Evolutionary conservation across 495 filamentous ascomycete species (phyloP), one percentile per base, ranked within the genome.

Genomic region (Talaromyces ruber): DNA sequence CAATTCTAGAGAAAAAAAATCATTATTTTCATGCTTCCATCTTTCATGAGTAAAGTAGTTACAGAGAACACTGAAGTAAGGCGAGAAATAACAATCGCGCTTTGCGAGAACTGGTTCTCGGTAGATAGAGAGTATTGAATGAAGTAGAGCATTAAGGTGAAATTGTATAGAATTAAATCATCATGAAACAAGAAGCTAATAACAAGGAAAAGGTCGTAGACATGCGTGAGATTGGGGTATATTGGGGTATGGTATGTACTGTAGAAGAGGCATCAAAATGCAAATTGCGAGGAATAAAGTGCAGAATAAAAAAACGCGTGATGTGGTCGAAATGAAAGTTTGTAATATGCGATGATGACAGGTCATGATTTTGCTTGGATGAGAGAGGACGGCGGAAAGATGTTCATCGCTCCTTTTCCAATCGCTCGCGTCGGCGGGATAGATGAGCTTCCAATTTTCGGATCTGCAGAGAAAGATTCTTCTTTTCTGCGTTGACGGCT

Each of bases 401-500:
- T 18, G 8, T 29, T 18, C 21, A 63, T 2, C 60, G 60, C 11
- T 63, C 61, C 59, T 65, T 70, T 65, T 78, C 74, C 58, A 84
- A 55, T 67, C 72, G 74, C 65, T 75, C 82, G 80, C 88, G 89
- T 62, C 86, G 81, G 72, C 89, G 86, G 43, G 78, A 82, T 66
- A 96, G 81, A 58, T 84, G 70, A 7, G 76, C 85, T 70, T 93
- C 87, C 68, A 96, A 76, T 68, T 81, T 75, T n/a, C 81, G 71
- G 61, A 88, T 75, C 65, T 82, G 76, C 25, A 75, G 67, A 62
- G 82, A 81, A 63, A 88, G 73, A 4, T 76, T 75, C 45, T 91
- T 92, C 76, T 86, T 91, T 78, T 96, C 93, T 30, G 85, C 88
- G 71, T 96, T 90, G 12, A 62, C 80, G 73, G 89, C 84, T 60